Evolutionary conservation across 257 asterid genomes (phyloP).

Genomic region (Nicotiana noctiflora): DNA sequence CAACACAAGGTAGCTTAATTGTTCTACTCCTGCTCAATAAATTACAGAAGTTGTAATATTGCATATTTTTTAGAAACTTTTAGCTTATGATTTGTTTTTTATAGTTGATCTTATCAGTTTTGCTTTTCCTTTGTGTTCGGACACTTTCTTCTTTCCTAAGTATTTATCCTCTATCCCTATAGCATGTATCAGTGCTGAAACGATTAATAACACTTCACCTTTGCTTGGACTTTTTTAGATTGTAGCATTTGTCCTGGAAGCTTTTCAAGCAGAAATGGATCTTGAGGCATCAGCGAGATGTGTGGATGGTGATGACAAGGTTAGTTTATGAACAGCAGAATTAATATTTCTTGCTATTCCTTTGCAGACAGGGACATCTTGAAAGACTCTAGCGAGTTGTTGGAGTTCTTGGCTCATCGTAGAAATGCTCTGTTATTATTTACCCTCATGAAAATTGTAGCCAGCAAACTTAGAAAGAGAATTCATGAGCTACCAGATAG

Average conservation of each 20-base stretch:
- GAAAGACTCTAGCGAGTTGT: background rate
- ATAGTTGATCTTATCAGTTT: background rate
- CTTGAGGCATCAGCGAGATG: conserved; percentile 49
- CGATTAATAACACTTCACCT: background rate
- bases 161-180: background rate
- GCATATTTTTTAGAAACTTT: background rate
- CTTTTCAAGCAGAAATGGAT: conserved; percentile 95
- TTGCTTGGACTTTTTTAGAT: conserved; percentile 40
- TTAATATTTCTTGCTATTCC: background rate
- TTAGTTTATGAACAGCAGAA: conserved; percentile 18
- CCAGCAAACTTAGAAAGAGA: background rate
- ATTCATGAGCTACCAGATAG: background rate
- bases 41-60: background rate
- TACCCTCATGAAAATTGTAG: background rate
- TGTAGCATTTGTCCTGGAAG: conserved; percentile 96
- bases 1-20: background rate
- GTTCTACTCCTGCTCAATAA: background rate
- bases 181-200: background rate
- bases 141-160: background rate
- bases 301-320: conserved; percentile 43
- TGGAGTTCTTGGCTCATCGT: background rate
- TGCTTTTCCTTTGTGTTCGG: background rate
- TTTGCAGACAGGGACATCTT: background rate
- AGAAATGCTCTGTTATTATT: background rate
- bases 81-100: background rate